Evolutionary conservation across 345 rosid genomes (phyloP).

Genomic region (Zanthoxylum bungeanum): DNA sequence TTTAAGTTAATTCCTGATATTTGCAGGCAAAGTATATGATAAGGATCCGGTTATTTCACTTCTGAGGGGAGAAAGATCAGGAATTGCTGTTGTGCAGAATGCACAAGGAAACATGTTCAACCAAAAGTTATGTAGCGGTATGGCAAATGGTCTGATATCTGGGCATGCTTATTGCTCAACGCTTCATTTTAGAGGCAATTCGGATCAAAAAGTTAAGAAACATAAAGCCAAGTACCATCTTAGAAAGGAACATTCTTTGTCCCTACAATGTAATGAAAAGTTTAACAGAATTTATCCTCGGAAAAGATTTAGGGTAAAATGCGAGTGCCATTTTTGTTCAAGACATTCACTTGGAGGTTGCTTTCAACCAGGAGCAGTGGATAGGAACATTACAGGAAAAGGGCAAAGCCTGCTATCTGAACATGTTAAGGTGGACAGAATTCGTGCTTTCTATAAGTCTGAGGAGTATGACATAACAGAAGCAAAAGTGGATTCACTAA

Average conservation of each 20-base stretch:
- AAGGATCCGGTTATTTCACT: conserved; percentile 26
- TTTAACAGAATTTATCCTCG: conserved; percentile 6
- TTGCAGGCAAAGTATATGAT: conserved; percentile 42
- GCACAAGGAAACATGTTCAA: conserved; percentile 26
- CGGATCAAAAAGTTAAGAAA: conserved; percentile 19
- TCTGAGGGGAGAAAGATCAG: conserved; percentile 23
- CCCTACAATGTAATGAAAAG: conserved; percentile 27
- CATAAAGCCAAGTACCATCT: conserved; percentile 21
- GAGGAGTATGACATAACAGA: conserved; percentile 69
- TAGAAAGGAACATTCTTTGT: conserved; percentile 24
- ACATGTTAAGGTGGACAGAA: conserved; percentile 27
- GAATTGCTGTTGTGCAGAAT: conserved; percentile 21
- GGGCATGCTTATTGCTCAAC: conserved; percentile 18
- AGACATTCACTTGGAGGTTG: conserved; percentile 20
- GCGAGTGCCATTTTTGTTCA: conserved; percentile 26
- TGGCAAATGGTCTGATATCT: conserved; percentile 29
- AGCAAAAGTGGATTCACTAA: conserved; percentile 45
- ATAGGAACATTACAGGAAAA: conserved; percentile 16
- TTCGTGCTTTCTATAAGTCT: conserved; percentile 71
- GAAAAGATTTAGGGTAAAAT: conserved; percentile 23
- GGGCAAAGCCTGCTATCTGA: conserved; percentile 13
- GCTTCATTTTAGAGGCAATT: conserved; percentile 17
- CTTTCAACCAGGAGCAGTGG: conserved; percentile 19
- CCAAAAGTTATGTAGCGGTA: conserved; percentile 22
- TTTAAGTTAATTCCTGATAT: conserved; percentile 10